A percentile compares a stretch with the other conserved stretches of the same genome.
Evolutionary conservation across 768 basidiomycete species (phyloP).

Genomic region (Mycena olivaceomarginata): DNA sequence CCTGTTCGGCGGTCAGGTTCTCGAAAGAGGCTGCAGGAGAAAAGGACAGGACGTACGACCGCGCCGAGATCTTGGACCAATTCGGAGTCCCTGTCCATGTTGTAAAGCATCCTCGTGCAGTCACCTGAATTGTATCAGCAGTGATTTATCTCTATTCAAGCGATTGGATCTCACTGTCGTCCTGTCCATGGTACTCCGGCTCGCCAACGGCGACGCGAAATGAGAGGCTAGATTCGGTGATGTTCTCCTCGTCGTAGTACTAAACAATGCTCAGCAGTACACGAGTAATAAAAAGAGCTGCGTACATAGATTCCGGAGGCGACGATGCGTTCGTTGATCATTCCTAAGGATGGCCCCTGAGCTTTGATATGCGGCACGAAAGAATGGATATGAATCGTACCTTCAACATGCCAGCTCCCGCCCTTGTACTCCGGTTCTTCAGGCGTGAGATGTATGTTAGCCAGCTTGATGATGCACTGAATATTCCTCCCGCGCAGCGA

Average conservation of each 20-base stretch:
- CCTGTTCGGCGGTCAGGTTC: not conserved
- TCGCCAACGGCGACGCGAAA: constrained; percentile 41
- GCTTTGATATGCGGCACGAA: not conserved
- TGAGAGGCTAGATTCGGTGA: constrained; percentile 34
- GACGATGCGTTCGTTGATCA: constrained; percentile 45
- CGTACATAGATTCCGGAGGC: constrained; percentile 45
- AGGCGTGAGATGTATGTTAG: constrained; percentile 46
- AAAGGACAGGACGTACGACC: constrained; percentile 37
- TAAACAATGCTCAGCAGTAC: not conserved
- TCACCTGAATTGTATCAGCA: not conserved
- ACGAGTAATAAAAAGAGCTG: not conserved
- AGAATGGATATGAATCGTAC: constrained; percentile 10
- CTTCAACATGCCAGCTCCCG: constrained; percentile 50
- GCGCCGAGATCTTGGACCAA: constrained; percentile 51
- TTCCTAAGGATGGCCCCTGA: constrained; percentile 24
- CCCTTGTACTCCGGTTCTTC: constrained; percentile 45
- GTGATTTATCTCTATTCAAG: not conserved
- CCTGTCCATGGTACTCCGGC: constrained; percentile 37
- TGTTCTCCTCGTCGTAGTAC: constrained; percentile 47
- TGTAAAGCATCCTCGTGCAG: constrained; percentile 36
- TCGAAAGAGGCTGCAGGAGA: not conserved
- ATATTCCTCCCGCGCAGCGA: constrained; percentile 37
- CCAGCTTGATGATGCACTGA: constrained; percentile 47
- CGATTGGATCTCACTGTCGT: constrained; percentile 29
- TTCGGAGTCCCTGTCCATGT: constrained; percentile 26